Base-by-base conservation (phyloP, 2,329 filamentous ascomycete species). In the Knufia fluminis region DNA sequence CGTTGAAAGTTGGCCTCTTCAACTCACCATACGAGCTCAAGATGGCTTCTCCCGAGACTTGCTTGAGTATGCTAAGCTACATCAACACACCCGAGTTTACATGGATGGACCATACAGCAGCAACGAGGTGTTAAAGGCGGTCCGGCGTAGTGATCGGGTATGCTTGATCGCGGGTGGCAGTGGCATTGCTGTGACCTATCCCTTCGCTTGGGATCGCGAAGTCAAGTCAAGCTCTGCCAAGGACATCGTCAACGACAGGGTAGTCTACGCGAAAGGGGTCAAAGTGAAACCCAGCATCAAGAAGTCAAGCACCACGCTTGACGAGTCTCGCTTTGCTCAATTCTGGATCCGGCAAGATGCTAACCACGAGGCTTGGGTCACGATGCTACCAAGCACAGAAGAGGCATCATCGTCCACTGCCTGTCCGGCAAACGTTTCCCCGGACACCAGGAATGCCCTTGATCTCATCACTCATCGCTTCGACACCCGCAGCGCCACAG, bases 101-200 rank as follows among this genome's bases (percentile, higher is more conserved):
- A 62, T 84, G n/a, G 79, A 85, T 55, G 80, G 81, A 0, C 80
- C 80, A 0, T 83, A 85, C 57, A 80, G 80, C 33, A 80, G 76
- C 8, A 66, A 68, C 0, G 73, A 77, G 55, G 75, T 79, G 0
- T 65, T 80, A 14, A 64, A 74, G 16, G 70, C 78, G 59, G 67
- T 83, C 1, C 68, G 69, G 6, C 64, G 67, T 12, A 69, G 71
- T 14, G 66, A 73, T 33, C 68, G 72, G 0, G 70, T 74, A 0
- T 62, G 84, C 3, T 61, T 84, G 9, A 67, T 85, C 7, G 79
- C 79, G 1, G 80, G 80, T 2, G 81, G 81, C 0, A 80, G 76
- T 23, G 81, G 80, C 3, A 80, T 84, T 39, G 80, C 79, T 1
- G 80, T 83, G 20, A 73, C 75, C 0, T 82, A 80, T 58, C 79